A percentile compares a stretch with the other conserved stretches of the same genome.
Conservation (phyloP, 306 rosid species). For the Inga oerstediana region DNA sequence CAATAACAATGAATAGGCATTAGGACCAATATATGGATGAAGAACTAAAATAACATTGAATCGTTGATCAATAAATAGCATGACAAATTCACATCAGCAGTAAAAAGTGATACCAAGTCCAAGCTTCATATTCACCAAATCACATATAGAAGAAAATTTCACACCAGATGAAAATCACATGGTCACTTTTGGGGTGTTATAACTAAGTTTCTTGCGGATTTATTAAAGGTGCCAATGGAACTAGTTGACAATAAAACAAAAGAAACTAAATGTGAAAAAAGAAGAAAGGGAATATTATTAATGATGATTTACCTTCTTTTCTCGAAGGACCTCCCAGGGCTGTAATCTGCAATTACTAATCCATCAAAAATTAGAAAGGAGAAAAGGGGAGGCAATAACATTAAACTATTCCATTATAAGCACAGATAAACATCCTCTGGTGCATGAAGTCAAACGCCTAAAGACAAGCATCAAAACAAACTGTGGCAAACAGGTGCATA, state of each 20-base stretch:
- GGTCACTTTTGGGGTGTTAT: neutral
- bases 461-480: constrained; percentile 17
- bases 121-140: constrained; percentile 5
- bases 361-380: constrained; percentile 42
- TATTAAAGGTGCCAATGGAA: constrained; percentile 6
- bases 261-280: neutral
- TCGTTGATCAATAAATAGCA: constrained; percentile 4
- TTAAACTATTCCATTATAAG: neutral
- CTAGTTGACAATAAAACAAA: constrained; percentile 17
- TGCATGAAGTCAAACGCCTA: constrained; percentile 13
- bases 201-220: constrained; percentile 11
- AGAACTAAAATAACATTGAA: constrained; percentile 29
- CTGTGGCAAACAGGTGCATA: constrained; percentile 23
- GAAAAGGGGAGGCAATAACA: neutral
- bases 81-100: constrained; percentile 14
- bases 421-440: constrained; percentile 11
- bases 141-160: constrained; percentile 6
- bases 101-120: neutral
- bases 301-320: constrained; percentile 54
- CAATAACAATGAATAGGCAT: constrained; percentile 24
- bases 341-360: constrained; percentile 63
- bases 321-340: constrained; percentile 68
- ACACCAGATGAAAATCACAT: constrained; percentile 2
- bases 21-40: constrained; percentile 21
- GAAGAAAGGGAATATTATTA: constrained; percentile 1